A percentile compares a stretch with the other conserved stretches of the same genome.
phyloP scores from a whole-genome alignment of 208 protist species.

The Trypanosomatidae sp. region DNA sequence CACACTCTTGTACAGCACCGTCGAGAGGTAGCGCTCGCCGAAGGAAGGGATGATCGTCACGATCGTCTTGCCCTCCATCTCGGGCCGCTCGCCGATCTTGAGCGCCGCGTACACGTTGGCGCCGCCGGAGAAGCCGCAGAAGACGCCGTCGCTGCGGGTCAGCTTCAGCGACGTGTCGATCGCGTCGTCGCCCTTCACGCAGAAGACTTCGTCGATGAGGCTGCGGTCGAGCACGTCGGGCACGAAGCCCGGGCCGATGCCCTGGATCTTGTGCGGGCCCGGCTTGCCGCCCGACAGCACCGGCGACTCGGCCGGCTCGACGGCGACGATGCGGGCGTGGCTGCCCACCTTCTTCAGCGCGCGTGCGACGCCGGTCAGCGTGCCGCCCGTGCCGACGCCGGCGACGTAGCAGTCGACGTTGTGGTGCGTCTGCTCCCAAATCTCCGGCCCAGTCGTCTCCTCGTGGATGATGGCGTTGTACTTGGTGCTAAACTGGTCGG shows the following conservation, averaged over 20 bases:
- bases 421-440: conserved; percentile 79
- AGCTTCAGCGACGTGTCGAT: conserved; percentile 71
- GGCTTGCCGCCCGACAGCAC: conserved; percentile 81
- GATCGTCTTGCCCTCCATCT: conserved; percentile 89
- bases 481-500: conserved; percentile 86
- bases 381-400: conserved; percentile 90
- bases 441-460: conserved; percentile 92
- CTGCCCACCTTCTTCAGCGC: conserved; percentile 67
- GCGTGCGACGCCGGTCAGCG: conserved; percentile 69
- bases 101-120: conserved; percentile 87
- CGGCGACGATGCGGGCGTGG: conserved; percentile 62
- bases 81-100: conserved; percentile 70
- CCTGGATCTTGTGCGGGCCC: conserved; percentile 91
- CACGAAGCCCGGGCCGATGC: conserved; percentile 91
- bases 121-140: conserved; percentile 81
- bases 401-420: conserved; percentile 84
- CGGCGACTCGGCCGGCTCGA: conserved; percentile 87
- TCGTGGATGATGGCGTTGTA: conserved; percentile 90
- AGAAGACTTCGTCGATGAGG: conserved; percentile 73
- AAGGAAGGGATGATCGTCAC: conserved; percentile 89
- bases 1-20: conserved; percentile 69
- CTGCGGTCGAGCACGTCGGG: conserved; percentile 65
- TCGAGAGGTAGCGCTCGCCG: conserved; percentile 91
- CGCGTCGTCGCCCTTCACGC: conserved; percentile 67
- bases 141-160: conserved; percentile 77